Percentiles rank a stretch among this genome's conserved stretches.
These are phyloP conservation scores for Rhodomyrtus psidioides DNA, from an alignment of 441 rosid genomes.

Conservation along the genomic window DNA sequence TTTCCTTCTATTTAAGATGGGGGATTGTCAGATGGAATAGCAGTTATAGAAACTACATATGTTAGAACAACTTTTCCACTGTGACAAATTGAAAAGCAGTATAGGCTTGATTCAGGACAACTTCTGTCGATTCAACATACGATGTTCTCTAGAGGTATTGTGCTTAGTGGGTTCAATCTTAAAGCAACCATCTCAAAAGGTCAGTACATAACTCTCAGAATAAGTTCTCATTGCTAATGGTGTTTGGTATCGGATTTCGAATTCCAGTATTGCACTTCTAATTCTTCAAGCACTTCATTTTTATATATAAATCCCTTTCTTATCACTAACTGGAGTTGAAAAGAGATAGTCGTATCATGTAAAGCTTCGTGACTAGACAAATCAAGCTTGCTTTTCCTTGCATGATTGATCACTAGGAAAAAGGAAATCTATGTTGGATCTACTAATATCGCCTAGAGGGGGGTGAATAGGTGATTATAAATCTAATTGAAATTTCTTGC, in stretches of 20 bases:
- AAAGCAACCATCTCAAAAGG: background rate
- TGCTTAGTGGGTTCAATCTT: background rate
- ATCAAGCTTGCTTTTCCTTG: background rate
- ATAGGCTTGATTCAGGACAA: background rate
- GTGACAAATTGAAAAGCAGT: background rate
- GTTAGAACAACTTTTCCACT: background rate
- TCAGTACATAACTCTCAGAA: background rate
- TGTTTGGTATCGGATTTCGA: background rate
- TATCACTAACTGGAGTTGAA: background rate
- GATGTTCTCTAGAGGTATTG: background rate
- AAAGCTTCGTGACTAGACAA: background rate
- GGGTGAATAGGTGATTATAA: too few species aligned
- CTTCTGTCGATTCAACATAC: background rate
- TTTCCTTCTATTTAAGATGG: background rate
- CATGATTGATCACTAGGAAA: background rate
- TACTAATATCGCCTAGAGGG: too few species aligned
- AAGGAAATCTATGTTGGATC: background rate
- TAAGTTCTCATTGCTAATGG: background rate
- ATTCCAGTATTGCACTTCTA: background rate
- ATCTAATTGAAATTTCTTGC: too few species aligned
- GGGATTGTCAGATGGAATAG: background rate
- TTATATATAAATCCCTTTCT: background rate
- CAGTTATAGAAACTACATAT: background rate
- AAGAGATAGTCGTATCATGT: background rate
- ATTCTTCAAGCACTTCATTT: background rate